phyloP scores from a whole-genome alignment of 306 rosid genomes.

The Acacia acuminata region DNA sequence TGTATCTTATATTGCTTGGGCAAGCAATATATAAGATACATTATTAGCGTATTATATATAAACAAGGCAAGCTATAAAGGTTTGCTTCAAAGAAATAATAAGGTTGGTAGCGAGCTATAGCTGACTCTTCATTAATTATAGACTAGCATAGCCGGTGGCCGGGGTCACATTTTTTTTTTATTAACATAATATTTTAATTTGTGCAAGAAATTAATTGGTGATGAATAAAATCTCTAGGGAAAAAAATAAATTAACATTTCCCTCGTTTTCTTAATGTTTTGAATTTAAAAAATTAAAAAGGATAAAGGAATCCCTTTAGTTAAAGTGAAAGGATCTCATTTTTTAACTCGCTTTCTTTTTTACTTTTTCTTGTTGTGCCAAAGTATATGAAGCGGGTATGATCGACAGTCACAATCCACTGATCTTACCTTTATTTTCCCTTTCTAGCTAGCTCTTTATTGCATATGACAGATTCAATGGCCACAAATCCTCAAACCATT shows the following conservation, averaged over 20 bases:
- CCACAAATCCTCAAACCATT: neutral
- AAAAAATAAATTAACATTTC: neutral
- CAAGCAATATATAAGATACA: neutral
- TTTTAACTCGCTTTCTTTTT: neutral
- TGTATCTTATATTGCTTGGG: neutral
- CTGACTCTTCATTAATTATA: neutral
- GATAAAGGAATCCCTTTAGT: neutral
- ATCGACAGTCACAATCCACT: neutral
- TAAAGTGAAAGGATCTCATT: neutral
- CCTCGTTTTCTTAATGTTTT: conserved; percentile 13
- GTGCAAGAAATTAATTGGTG: neutral
- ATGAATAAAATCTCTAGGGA: neutral
- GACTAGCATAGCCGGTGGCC: neutral
- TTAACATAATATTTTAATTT: neutral
- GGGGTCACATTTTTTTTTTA: neutral
- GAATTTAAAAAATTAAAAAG: neutral
- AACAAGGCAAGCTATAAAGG: neutral
- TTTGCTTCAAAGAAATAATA: neutral
- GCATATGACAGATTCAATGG: neutral
- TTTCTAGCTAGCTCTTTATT: neutral
- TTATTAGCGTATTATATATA: neutral
- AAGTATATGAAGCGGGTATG: neutral
- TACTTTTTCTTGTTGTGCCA: neutral
- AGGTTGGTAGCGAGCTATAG: neutral
- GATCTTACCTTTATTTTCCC: neutral